Evolutionary conservation across 169 alveolate genomes (phyloP), one percentile per base, ranked within the genome.

Genomic region (Babesia ovata): DNA sequence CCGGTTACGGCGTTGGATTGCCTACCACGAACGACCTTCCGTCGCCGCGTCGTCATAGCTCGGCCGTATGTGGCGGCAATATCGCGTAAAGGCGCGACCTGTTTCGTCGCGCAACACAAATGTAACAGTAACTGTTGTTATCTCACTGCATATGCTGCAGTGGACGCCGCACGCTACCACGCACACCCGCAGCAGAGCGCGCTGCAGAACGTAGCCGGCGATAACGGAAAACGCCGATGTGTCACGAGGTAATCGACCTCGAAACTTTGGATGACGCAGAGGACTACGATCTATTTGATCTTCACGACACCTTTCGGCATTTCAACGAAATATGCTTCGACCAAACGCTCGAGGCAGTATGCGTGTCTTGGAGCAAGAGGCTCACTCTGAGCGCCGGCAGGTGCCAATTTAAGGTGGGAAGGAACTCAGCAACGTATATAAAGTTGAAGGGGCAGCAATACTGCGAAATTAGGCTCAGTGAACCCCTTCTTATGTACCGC

Each of bases 331-430:
- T 82, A 39, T 95, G 92, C 85, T 95, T 95, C 85, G 82, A 87
- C 60, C 85, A 86, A 49, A 75, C 73, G 28, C 87, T 95, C 33
- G 93, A 87, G 24, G 70, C 92, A 17, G 96, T 93, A 19, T 84
- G 79, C 66, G 86, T 95, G 33, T 93, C 91, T 62, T 95, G 98
- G 97, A 93, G 97, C 73, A 92, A 85, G 46, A 94, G 95, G 83
- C 92, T 96, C 96, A 96, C 96, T 22, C 63, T 86, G 33, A 94
- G 97, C 73, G 99, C 99, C 14, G 99, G 99, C 14, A 88, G 88
- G 21, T 96, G 98, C 74, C 57, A 62, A 48, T 82, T 63, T 70
- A 84, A 88, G 91, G 93, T 88, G 33, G 19, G 19, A 7, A 24
- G 21, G n/a, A 36, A 33, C 19, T 9, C 0, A 39, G 39, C 19